These are phyloP conservation scores for Dalbergia oliveri DNA, from an alignment of 306 rosid species.

Conservation along the genomic window DNA sequence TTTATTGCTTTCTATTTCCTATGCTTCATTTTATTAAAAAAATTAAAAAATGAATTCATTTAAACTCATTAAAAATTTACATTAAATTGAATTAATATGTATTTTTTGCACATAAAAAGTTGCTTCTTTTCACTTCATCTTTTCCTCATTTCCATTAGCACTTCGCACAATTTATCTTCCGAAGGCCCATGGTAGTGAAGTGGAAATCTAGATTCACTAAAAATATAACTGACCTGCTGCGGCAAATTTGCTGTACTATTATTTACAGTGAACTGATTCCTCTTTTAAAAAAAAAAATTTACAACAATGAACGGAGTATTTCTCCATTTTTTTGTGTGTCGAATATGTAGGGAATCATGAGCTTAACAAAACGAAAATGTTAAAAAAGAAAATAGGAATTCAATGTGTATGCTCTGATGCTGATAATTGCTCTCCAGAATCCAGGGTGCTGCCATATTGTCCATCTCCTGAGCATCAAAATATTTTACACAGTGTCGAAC, in stretches of 20 bases:
- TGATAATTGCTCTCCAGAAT: conserved; percentile 13
- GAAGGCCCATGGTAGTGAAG: background rate
- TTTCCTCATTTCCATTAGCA: background rate
- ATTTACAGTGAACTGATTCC: background rate
- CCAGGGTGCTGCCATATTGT: background rate
- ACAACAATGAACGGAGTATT: conserved; percentile 4
- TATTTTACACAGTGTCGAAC: background rate
- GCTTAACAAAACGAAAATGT: conserved; percentile 4
- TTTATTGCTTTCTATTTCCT: too few relatives aligned
- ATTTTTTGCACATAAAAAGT: background rate
- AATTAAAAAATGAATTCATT: too few relatives aligned
- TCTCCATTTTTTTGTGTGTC: background rate
- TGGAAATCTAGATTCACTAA: too few relatives aligned
- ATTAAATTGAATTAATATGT: background rate
- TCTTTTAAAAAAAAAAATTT: too few relatives aligned
- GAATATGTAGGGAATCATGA: background rate
- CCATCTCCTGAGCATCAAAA: conserved; percentile 31
- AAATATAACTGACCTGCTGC: background rate
- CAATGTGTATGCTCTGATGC: conserved; percentile 14
- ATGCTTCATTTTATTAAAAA: too few relatives aligned
- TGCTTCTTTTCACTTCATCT: too few relatives aligned
- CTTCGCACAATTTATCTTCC: background rate
- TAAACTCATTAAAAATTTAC: too few relatives aligned
- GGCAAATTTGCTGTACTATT: background rate
- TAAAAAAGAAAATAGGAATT: background rate